Evolutionary conservation across 352 stramenopile species (phyloP), one percentile per base, ranked within the genome.

Genomic region (Phytophthora rubi): DNA sequence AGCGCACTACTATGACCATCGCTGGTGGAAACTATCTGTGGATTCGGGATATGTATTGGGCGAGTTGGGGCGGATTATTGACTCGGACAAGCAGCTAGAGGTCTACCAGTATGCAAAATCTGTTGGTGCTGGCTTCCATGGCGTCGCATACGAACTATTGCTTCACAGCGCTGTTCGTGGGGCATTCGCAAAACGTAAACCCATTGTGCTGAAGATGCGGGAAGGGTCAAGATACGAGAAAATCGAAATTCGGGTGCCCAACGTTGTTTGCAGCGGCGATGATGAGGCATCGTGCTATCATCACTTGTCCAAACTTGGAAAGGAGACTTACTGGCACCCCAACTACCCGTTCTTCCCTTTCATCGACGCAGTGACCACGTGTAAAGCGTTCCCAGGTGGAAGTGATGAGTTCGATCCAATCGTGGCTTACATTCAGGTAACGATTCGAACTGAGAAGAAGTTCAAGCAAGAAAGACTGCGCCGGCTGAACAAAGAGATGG

Each of bases 51-150:
- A 63, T 65, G 47, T 30, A 18, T 59, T 73, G 45, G 64, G 18
- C 30, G 16, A 51, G n/a, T 58, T 69, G 66, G 66, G 66, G 13
- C 32, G 53, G 44, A 53, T 51, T 48, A 48, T 64, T 42, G 47
- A 59, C 66, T 69, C 53, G 59, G 54, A 54, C n/a, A 68, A 73
- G 33, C 47, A 65, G 47, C 47, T 73, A 28, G 26, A 65, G 13
- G 9, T 62, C 30, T 73, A 53, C 53, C 70, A 62, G 48, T 65
- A 70, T 62, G 66, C 53, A 28, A 53, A 70, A 73, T 65, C 59
- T 39, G 23, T 73, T 65, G 59, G 59, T 53, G 39, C 59, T 21
- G 59, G 56, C 13, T 66, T 61, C 37, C 23, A 47, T 53, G 64
- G 55, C 39, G 42, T 59, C 23, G 53, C 60, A 53, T 69, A 62